A percentile compares a stretch with the other conserved stretches of the same genome.
These are phyloP conservation scores for Carallia pectinifolia DNA, from an alignment of 345 rosid species.

Conservation along the genomic window DNA sequence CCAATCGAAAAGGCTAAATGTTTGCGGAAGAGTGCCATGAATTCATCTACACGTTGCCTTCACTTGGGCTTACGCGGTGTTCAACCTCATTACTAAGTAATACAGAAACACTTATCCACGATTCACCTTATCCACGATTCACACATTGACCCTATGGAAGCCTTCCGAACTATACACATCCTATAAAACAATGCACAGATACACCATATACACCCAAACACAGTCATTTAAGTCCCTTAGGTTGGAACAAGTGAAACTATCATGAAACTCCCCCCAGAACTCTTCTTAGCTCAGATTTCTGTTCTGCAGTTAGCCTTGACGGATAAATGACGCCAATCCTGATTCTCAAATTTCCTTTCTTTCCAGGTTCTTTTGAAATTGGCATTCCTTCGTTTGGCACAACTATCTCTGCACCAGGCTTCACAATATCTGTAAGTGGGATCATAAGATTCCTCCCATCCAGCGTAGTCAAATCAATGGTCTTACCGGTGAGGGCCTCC, in stretches of 20 bases:
- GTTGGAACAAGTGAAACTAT: background rate
- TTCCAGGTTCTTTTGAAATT: slow-evolving; percentile 74
- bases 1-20: too few relatives aligned
- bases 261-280: slow-evolving; percentile 63
- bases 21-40: too few relatives aligned
- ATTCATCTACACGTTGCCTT: too few relatives aligned
- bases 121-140: background rate
- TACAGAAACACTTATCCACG: too few relatives aligned
- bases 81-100: too few relatives aligned
- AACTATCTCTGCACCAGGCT: slow-evolving; percentile 73
- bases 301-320: slow-evolving; percentile 63
- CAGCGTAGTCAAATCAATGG: slow-evolving; percentile 55
- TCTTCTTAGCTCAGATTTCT: slow-evolving; percentile 79
- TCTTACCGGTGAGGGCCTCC: slow-evolving; percentile 87
- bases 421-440: slow-evolving; percentile 65
- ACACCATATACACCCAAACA: background rate
- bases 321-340: slow-evolving; percentile 85
- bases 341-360: slow-evolving; percentile 75
- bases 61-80: too few relatives aligned
- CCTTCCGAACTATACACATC: background rate
- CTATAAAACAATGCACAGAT: background rate
- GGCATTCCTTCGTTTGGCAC: slow-evolving; percentile 96
- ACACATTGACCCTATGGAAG: background rate
- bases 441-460: slow-evolving; percentile 74
- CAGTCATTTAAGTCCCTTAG: background rate